Evolutionary conservation across 768 basidiomycete species (phyloP), one percentile per base, ranked within the genome.

Genomic region (Wakefieldia striispora): DNA sequence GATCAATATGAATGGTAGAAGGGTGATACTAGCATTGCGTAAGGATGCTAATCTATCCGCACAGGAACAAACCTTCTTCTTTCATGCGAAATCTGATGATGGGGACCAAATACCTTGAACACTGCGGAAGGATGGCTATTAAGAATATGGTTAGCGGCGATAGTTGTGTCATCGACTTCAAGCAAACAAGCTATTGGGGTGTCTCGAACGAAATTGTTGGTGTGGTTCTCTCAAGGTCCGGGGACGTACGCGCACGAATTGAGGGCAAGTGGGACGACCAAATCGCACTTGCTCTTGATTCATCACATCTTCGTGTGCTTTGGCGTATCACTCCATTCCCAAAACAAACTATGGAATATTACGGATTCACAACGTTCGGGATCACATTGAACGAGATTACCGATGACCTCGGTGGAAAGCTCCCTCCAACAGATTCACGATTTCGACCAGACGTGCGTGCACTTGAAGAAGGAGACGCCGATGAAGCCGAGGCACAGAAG

Each of bases 221-320:
- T 6, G 64, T 72, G 6, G 74, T 91, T 23, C 64, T 79, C 49
- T 78, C 78, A 21, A 55, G 75, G 16, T 70, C 74, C 29, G 86
- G 84, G 20, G 69, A 81, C 7, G 70, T 77, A 11, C 68, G 78
- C 16, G 76, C 84, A 31, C 76, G 77, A 34, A 69, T 94, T n/a
- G 90, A 92, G 66, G 91, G 91, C 40, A 91, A 87, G 66, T 95
- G 91, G 92, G 88, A 94, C 61, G 87, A 92, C 50, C 82, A 83
- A 57, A 68, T 94, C 51, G 79, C 80, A n/a, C 83, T 82, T 55
- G 79, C 78, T 40, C 71, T 86, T 23, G 86, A 85, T 63, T 71
- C 79, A 16, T 83, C 80, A 3, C 81, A 85, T 64, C 80, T 88
- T 61, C 84, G 77, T 47, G 75, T 89, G 38, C 76, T 95, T 43